Evolutionary conservation across 2,329 filamentous ascomycete species (phyloP).

Genomic region (Colletotrichum agaves): DNA sequence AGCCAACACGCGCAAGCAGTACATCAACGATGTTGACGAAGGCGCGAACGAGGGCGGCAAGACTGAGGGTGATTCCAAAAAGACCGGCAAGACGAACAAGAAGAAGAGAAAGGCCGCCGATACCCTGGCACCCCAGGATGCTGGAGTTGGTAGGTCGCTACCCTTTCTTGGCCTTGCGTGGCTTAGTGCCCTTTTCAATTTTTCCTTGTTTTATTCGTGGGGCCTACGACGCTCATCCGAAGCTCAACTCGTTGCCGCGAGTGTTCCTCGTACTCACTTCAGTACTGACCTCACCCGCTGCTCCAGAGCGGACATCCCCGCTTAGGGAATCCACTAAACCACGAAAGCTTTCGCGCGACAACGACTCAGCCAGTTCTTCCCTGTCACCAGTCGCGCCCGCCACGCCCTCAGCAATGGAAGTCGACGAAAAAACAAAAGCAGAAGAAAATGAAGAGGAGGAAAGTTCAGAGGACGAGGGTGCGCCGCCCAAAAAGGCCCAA

Average conservation of each 20-base stretch:
- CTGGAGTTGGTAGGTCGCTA: constrained; percentile 43
- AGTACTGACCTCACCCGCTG: constrained; percentile 32
- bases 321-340: constrained; percentile 62
- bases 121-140: constrained; percentile 65
- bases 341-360: constrained; percentile 61
- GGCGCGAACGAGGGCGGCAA: constrained; percentile 59
- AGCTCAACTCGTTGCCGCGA: constrained; percentile 23
- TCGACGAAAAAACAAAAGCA: constrained; percentile 59
- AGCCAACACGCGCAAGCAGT: constrained; percentile 71
- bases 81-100: constrained; percentile 64
- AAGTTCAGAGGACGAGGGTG: constrained; percentile 68
- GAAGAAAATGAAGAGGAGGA: constrained; percentile 56
- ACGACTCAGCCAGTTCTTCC: constrained; percentile 68
- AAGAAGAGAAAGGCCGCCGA: constrained; percentile 83
- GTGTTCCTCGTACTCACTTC: constrained; percentile 21
- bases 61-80: constrained; percentile 57
- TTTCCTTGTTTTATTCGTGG: constrained; percentile 24
- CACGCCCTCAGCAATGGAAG: constrained; percentile 67
- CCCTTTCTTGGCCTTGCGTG: constrained; percentile 20
- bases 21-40: constrained; percentile 62
- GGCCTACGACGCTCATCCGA: constrained; percentile 15
- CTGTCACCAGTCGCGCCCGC: constrained; percentile 65
- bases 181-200: constrained; percentile 13
- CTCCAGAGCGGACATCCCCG: constrained; percentile 64
- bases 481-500: constrained; percentile 70